Conservation (phyloP, 306 rosid species). For the Vigna nakashimae region DNA sequence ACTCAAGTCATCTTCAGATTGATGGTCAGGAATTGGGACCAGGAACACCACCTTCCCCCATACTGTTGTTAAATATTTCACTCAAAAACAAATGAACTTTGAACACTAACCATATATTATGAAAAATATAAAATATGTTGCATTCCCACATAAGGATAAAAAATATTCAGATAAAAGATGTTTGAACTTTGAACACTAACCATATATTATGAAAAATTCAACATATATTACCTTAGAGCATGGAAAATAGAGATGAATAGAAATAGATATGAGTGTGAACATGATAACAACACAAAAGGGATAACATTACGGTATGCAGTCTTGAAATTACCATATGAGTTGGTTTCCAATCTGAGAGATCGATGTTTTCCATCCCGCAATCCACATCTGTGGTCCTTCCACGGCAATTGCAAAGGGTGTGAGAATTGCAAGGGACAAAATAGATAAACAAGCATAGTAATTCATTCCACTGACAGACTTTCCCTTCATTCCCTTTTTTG, state of each 20-base stretch:
- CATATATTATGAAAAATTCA: not conserved
- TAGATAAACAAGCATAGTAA: constrained; percentile 89
- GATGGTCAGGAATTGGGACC: not conserved
- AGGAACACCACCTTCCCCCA: not conserved
- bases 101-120: too few relatives aligned
- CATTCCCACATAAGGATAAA: constrained; percentile 18
- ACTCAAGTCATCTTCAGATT: not conserved
- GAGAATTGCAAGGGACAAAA: constrained; percentile 75
- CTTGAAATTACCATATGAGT: constrained; percentile 68
- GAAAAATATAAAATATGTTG: not conserved
- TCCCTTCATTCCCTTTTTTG: constrained; percentile 93
- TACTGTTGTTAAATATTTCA: not conserved
- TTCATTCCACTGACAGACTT: constrained; percentile 95
- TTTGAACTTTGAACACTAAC: constrained; percentile 12
- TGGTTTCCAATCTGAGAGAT: constrained; percentile 78
- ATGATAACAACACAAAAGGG: constrained; percentile 6
- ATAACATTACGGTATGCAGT: not conserved
- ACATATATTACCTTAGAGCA: constrained; percentile 11
- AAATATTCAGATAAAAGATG: constrained; percentile 18
- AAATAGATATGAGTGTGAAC: not conserved
- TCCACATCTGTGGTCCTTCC: constrained; percentile 93
- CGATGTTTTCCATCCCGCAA: constrained; percentile 80
- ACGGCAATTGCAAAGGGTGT: constrained; percentile 92
- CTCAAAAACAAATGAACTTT: not conserved
- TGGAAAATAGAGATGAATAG: constrained; percentile 1